Percentiles rank a stretch among this genome's conserved stretches.
Evolutionary conservation across 2,329 filamentous ascomycete species (phyloP).

Genomic region (Trichophyton simii): DNA sequence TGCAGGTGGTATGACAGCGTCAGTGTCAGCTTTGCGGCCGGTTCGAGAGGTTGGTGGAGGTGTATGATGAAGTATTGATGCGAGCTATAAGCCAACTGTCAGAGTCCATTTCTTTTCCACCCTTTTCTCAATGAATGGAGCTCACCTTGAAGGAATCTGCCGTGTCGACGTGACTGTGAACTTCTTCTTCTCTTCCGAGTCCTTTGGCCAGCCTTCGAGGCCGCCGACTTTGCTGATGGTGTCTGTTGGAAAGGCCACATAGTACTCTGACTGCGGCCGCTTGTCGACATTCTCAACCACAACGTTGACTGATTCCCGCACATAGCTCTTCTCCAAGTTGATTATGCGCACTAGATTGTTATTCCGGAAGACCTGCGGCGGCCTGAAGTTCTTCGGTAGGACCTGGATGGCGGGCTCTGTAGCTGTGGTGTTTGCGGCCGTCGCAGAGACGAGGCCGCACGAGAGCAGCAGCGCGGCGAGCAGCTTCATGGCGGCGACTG

Average conservation of each 20-base stretch:
- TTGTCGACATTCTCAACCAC: conserved; percentile 77
- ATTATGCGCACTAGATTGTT: conserved; percentile 78
- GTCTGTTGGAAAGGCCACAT: conserved; percentile 67
- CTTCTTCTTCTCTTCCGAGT: conserved; percentile 52
- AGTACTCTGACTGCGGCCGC: conserved; percentile 78
- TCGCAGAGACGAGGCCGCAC: conserved; percentile 14
- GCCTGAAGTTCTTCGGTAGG: conserved; percentile 50
- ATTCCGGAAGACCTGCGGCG: conserved; percentile 87
- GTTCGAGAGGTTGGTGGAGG: conserved; percentile 61
- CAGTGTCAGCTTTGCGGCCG: conserved; percentile 69
- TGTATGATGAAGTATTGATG: conserved; percentile 74
- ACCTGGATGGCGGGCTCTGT: conserved; percentile 23
- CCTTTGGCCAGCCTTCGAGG: conserved; percentile 86
- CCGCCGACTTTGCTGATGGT: conserved; percentile 68
- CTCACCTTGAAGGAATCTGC: conserved; percentile 20
- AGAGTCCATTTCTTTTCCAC: background rate
- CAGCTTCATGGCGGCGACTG: conserved; percentile 30
- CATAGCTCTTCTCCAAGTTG: conserved; percentile 86
- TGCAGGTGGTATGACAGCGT: conserved; percentile 76
- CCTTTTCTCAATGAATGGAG: background rate
- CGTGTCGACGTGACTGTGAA: conserved; percentile 61
- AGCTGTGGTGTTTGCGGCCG: conserved; percentile 19
- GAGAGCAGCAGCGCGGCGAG: conserved; percentile 27
- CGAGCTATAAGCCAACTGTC: conserved; percentile 39
- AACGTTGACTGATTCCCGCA: conserved; percentile 85